These are phyloP conservation scores for Rosa chinensis DNA, from an alignment of 306 rosid genomes.

Conservation along the genomic window DNA sequence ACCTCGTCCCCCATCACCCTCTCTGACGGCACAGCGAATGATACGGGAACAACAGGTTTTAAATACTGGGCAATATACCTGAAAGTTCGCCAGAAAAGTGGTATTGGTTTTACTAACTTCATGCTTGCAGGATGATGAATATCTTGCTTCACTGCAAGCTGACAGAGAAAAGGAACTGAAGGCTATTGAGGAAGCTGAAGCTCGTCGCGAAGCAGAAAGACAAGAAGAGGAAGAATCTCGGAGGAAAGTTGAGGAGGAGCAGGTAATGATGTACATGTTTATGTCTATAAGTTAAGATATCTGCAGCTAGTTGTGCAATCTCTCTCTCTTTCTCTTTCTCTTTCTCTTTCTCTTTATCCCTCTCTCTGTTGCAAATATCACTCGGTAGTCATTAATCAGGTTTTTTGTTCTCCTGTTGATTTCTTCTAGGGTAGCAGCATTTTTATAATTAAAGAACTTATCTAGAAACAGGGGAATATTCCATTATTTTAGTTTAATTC, in stretches of 20 bases:
- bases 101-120: slow-evolving; percentile 14
- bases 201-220: slow-evolving; percentile 79
- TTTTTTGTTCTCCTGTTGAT: not conserved
- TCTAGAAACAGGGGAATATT: not conserved
- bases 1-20: slow-evolving; percentile 84
- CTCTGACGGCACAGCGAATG: slow-evolving; percentile 79
- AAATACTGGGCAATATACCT: slow-evolving; percentile 11
- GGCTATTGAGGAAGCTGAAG: slow-evolving; percentile 74
- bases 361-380: not conserved
- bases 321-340: not conserved
- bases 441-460: not conserved
- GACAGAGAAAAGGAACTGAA: slow-evolving; percentile 86
- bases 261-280: slow-evolving; percentile 38
- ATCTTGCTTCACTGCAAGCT: slow-evolving; percentile 82
- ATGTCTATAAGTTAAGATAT: not conserved
- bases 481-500: not conserved
- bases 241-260: slow-evolving; percentile 75
- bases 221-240: slow-evolving; percentile 69
- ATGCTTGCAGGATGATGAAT: slow-evolving; percentile 83
- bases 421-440: not conserved
- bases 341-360: not conserved
- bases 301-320: not conserved
- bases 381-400: not conserved
- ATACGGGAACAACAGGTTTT: slow-evolving; percentile 94
- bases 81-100: slow-evolving; percentile 13